Base-by-base conservation (phyloP, 2,329 filamentous ascomycete genomes). In the Phoma sp. region DNA sequence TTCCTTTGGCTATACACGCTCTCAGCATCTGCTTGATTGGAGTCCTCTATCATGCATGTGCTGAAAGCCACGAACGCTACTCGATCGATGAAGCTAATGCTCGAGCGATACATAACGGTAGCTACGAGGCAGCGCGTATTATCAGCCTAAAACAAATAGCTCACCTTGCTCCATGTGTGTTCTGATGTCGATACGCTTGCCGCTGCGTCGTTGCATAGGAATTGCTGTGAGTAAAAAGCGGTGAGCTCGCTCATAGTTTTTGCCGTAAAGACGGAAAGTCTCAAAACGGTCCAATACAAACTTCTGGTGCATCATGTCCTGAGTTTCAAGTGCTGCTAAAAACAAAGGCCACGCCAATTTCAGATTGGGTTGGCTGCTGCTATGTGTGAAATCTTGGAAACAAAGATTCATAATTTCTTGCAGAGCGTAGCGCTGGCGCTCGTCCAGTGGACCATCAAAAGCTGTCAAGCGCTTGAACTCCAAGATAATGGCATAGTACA, bases 331-430 rank as follows among this genome's bases (percentile, higher is more conserved):
- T 6, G 67, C 72, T 4, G 67, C 73, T n/a, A 73, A 63, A 48
- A 75, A 74, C 5, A 76, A 57, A 4, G 72, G 70, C 68, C 72
- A 75, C 0, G 72, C 69, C 13, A 75, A 62, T 32, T 70, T 64
- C 5, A 68, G 52, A 41, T 75, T 65, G 6, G 68, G 63, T n/a
- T 69, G 62, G 6, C 71, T 61, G 4, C 73, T 72, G 3, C 64
- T 63, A 42, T 75, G 67, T 33, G 68, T 71, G 40, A 67, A 71
- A 10, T 67, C 64, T 32, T 75, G 72, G 29, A 70, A 68, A 2
- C 70, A 68, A 4, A 76, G 57, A 11, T 69, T 71, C 57, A 75
- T 70, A 13, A 73, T 71, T 47, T 55, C 51, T 33, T 52, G 47
- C 14, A 53, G 30, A 11, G 59, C 58, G 18, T 52, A 40, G 3